A percentile compares a stretch with the other conserved stretches of the same genome.
These are phyloP conservation scores for Prunus persica DNA, from an alignment of 306 rosid species.

Conservation along the genomic window Prunus_persica_NCBIv2 NC_034015.1:5648001-5648500, in stretches of 20 bases:
- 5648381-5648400: background rate
- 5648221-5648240: conserved; percentile 40
- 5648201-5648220: conserved; percentile 23
- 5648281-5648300: conserved; percentile 23
- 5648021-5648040: conserved; percentile 25
- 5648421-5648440: background rate
- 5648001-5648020: conserved; percentile 26
- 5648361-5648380: background rate
- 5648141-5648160: background rate
- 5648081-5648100: conserved; percentile 52
- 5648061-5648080: conserved; percentile 51
- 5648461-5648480: too few relatives aligned
- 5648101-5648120: background rate
- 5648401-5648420: background rate
- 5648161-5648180: background rate
- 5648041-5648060: conserved; percentile 28
- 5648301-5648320: conserved; percentile 30
- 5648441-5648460: too few relatives aligned
- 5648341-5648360: background rate
- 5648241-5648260: conserved; percentile 33
- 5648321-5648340: background rate
- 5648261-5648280: conserved; percentile 42
- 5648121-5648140: background rate
- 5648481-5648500: background rate
- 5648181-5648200: conserved; percentile 44